Percentiles rank a stretch among this genome's conserved stretches.
phyloP scores from a whole-genome alignment of 2,329 filamentous ascomycete species.

The Colletotrichum plurivorum region DNA sequence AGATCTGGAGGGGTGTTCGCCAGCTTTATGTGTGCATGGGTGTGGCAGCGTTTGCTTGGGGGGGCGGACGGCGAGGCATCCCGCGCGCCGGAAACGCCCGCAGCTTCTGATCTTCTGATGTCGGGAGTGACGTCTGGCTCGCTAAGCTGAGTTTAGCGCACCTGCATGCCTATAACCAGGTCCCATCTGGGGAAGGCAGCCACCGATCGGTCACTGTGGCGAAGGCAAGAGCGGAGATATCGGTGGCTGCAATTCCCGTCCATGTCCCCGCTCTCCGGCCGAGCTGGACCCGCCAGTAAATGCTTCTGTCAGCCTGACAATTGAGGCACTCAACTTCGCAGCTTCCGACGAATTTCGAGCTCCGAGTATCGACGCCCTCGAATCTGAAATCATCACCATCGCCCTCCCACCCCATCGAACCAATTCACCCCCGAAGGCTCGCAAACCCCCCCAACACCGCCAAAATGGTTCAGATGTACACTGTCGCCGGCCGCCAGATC shows the following conservation, averaged over 20 bases:
- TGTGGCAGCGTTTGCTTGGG: conserved; percentile 10
- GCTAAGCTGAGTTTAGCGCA: conserved; percentile 22
- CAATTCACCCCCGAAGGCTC: conserved; percentile 45
- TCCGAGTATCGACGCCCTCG: conserved; percentile 38
- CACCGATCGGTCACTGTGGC: conserved; percentile 10
- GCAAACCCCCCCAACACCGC: conserved; percentile 46
- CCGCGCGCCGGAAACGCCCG: conserved; percentile 38
- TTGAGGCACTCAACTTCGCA: conserved; percentile 27
- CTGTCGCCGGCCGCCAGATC: conserved; percentile 70
- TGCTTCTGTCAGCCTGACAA: conserved; percentile 9
- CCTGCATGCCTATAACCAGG: conserved; percentile 6
- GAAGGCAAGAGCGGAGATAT: neutral
- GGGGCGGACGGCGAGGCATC: conserved; percentile 14
- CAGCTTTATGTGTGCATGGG: conserved; percentile 31
- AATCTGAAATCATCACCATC: conserved; percentile 45
- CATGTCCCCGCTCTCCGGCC: conserved; percentile 1
- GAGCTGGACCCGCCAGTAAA: neutral
- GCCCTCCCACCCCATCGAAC: conserved; percentile 46
- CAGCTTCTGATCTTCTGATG: conserved; percentile 26
- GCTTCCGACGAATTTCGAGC: conserved; percentile 43
- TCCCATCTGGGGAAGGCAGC: conserved; percentile 11
- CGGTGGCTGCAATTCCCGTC: conserved; percentile 24
- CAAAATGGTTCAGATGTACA: conserved; percentile 67
- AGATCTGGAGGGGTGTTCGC: conserved; percentile 4
- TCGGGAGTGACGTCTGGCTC: conserved; percentile 36